phyloP scores from a whole-genome alignment of 768 basidiomycete genomes.

The Pleurotus tuoliensis region DNA sequence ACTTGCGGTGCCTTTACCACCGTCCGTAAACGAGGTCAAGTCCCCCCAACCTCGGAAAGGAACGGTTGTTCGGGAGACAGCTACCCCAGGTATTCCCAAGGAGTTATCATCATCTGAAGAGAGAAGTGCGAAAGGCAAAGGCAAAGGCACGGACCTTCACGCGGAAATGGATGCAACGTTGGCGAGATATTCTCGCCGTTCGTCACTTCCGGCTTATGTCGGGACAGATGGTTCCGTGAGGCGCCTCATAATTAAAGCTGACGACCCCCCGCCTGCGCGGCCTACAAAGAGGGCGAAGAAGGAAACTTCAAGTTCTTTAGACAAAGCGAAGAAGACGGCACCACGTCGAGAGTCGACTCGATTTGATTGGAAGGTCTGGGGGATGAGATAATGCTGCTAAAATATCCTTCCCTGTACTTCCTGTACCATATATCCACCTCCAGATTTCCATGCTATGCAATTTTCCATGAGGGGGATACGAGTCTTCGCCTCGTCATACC shows the following conservation, averaged over 20 bases:
- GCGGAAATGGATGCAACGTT: neutral
- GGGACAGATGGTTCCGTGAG: neutral
- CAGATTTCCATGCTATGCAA: no score
- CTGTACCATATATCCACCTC: no score
- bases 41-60: neutral
- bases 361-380: constrained; percentile 4
- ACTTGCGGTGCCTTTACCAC: neutral
- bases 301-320: neutral
- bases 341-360: neutral
- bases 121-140: neutral
- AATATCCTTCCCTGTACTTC: neutral
- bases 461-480: no score
- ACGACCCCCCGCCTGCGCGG: neutral
- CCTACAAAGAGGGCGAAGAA: neutral
- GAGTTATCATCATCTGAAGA: neutral
- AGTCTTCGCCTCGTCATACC: no score
- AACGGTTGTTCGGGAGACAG: neutral
- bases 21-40: neutral
- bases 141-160: neutral
- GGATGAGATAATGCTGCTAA: neutral
- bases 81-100: neutral
- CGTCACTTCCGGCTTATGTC: neutral
- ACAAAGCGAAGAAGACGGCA: neutral
- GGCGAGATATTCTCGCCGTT: neutral
- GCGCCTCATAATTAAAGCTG: neutral